These are phyloP conservation scores for Kitagawia praeruptora DNA, from an alignment of 129 eudicot genomes.

Conservation along the genomic window DNA sequence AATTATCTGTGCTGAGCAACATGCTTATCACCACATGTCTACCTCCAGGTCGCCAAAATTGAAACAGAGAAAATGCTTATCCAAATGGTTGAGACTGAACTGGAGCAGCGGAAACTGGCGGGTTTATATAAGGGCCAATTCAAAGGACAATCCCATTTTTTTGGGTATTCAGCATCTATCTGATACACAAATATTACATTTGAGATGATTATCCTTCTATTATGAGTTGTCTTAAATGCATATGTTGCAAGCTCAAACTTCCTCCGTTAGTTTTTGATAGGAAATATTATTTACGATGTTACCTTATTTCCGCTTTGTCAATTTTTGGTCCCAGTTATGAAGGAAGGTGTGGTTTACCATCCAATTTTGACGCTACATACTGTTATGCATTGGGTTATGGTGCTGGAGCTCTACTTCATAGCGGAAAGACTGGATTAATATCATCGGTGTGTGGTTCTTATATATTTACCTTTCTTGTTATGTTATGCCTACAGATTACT, in stretches of 20 bases:
- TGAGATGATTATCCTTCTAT: neutral
- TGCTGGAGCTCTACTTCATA: constrained; percentile 93
- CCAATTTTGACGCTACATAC: constrained; percentile 89
- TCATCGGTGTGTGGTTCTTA: constrained; percentile 54
- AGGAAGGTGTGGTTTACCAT: constrained; percentile 97
- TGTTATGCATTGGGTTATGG: constrained; percentile 98
- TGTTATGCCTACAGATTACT: neutral
- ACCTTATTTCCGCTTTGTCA: constrained; percentile 13
- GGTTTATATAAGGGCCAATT: constrained; percentile 54
- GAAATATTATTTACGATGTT: neutral
- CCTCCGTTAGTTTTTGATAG: neutral
- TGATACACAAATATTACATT: neutral
- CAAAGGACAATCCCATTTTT: constrained; percentile 94
- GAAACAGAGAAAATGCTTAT: constrained; percentile 99
- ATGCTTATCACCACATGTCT: constrained; percentile 5
- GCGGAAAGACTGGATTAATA: constrained; percentile 91
- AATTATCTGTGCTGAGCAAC: neutral
- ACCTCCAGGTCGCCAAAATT: constrained; percentile 83
- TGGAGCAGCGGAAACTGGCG: constrained; percentile 63
- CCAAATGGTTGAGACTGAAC: constrained; percentile 96
- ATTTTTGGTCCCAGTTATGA: constrained; percentile 46
- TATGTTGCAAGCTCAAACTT: neutral
- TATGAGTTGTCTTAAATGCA: neutral
- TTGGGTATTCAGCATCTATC: constrained; percentile 48
- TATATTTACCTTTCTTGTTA: neutral